Conservation (phyloP, 2,329 filamentous ascomycete species). For the Zymoseptoria passerinii region DNA sequence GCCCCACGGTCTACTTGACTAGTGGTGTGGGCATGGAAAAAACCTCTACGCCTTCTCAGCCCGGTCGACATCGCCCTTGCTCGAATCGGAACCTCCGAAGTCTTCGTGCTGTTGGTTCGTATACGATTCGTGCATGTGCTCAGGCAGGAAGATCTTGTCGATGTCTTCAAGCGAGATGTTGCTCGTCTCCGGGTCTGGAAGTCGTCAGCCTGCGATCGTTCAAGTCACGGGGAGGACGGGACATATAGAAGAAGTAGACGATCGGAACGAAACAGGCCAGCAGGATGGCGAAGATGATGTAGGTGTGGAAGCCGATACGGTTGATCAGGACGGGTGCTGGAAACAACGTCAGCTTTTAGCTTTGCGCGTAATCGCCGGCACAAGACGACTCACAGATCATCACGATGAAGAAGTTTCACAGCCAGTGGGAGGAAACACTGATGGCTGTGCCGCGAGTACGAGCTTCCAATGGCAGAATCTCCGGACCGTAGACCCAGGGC, state of each 20-base stretch:
- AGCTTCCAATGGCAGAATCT: constrained; percentile 42
- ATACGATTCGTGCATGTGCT: constrained; percentile 7
- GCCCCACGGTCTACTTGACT: not conserved
- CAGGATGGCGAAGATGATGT: constrained; percentile 30
- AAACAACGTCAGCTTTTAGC: constrained; percentile 25
- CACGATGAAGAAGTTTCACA: constrained; percentile 42
- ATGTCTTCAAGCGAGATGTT: constrained; percentile 33
- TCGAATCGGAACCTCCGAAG: constrained; percentile 1
- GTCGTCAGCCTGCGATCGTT: not conserved
- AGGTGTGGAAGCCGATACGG: constrained; percentile 23
- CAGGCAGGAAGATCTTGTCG: constrained; percentile 10
- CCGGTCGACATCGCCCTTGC: constrained; percentile 1
- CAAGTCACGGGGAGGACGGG: not conserved
- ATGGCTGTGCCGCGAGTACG: constrained; percentile 41
- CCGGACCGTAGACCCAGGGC: constrained; percentile 32
- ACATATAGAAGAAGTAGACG: constrained; percentile 23
- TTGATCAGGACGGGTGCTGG: constrained; percentile 26
- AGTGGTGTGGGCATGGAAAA: not conserved
- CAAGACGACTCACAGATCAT: constrained; percentile 31
- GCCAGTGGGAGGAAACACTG: constrained; percentile 40
- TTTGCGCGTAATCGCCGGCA: not conserved
- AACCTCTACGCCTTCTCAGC: constrained; percentile 2
- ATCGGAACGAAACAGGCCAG: constrained; percentile 13
- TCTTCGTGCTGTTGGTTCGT: constrained; percentile 1
- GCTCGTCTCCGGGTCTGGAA: constrained; percentile 15